phyloP scores from a whole-genome alignment of 495 filamentous ascomycete species.

The Viridothelium virens region DNA sequence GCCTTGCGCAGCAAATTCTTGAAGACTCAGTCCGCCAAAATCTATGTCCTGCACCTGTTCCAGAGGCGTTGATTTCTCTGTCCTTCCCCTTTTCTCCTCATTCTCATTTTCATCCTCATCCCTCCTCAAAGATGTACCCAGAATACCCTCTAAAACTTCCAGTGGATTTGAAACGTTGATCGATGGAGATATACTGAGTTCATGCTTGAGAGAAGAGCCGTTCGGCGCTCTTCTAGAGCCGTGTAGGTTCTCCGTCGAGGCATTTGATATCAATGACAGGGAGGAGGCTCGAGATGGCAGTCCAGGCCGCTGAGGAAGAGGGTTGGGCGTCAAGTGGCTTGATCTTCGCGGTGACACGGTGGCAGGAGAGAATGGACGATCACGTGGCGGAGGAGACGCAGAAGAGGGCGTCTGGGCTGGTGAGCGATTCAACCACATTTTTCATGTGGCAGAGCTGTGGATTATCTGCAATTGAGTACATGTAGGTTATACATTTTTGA shows the following conservation, averaged over 20 bases:
- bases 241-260: constrained; percentile 66
- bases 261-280: constrained; percentile 59
- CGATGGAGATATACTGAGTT: constrained; percentile 42
- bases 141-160: constrained; percentile 60
- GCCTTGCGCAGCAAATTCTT: constrained; percentile 50
- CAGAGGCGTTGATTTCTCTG: constrained; percentile 34
- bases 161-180: constrained; percentile 61
- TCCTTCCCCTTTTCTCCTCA: constrained; percentile 23
- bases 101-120: not conserved
- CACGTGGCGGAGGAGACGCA: constrained; percentile 51
- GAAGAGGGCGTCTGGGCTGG: constrained; percentile 61
- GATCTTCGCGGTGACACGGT: constrained; percentile 46
- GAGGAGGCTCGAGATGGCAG: constrained; percentile 56
- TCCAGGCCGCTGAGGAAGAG: constrained; percentile 49
- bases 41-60: constrained; percentile 59
- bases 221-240: constrained; percentile 53
- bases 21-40: constrained; percentile 67
- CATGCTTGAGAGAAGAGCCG: constrained; percentile 56
- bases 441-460: not conserved
- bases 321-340: constrained; percentile 50
- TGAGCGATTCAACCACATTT: constrained; percentile 85
- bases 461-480: not conserved
- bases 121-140: constrained; percentile 46
- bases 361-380: constrained; percentile 62
- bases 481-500: not conserved